These are phyloP conservation scores for Mallotus nudiflorus DNA, from an alignment of 345 rosid genomes.

Conservation along the genomic window DNA sequence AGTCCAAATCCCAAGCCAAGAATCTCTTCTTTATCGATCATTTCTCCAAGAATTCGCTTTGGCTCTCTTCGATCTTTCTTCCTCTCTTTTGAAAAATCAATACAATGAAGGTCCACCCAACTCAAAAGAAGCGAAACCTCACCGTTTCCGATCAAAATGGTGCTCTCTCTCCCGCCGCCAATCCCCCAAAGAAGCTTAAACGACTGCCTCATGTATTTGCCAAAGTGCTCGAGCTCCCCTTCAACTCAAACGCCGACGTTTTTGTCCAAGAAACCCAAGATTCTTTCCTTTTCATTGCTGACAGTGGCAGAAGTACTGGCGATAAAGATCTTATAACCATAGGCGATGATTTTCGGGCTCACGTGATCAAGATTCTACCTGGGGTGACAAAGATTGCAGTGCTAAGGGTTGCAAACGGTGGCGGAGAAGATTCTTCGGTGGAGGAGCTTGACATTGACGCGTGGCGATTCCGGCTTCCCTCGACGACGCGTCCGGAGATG, in stretches of 20 bases:
- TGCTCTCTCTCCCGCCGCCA: background rate
- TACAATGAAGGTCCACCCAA: conserved; percentile 8
- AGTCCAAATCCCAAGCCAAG: no score
- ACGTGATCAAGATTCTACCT: conserved; percentile 13
- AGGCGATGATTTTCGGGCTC: background rate
- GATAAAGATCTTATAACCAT: background rate
- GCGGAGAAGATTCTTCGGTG: background rate
- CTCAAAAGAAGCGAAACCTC: conserved; percentile 7
- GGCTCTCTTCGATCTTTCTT: background rate
- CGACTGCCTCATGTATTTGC: conserved; percentile 27
- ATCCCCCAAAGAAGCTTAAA: conserved; percentile 15
- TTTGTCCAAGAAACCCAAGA: conserved; percentile 21
- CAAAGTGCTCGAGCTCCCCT: conserved; percentile 30
- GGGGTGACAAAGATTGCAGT: conserved; percentile 26
- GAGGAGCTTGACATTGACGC: conserved; percentile 1
- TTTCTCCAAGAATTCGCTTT: background rate
- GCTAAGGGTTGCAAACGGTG: background rate
- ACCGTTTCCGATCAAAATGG: background rate
- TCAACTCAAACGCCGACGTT: conserved; percentile 19
- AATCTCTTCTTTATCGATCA: background rate
- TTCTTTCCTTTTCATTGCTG: conserved; percentile 18
- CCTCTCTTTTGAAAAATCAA: background rate
- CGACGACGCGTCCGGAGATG: conserved; percentile 16
- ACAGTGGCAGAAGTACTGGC: background rate
- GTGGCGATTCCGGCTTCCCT: conserved; percentile 31